Conservation (phyloP, 345 rosid species). For the Sonneratia alba region DNA sequence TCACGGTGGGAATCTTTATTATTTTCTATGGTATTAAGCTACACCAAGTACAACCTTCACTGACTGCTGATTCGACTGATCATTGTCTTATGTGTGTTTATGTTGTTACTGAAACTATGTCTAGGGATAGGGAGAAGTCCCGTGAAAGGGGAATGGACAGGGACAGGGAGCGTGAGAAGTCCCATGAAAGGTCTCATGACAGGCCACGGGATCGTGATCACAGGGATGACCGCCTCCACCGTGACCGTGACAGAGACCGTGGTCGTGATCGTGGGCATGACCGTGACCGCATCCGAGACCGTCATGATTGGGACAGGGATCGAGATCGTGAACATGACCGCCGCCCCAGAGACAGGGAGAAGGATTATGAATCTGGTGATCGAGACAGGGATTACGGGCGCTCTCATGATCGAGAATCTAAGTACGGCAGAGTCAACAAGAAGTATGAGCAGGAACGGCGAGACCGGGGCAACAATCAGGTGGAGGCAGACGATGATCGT, state of each 20-base stretch:
- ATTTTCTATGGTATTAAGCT: background rate
- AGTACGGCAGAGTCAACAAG: constrained; percentile 47
- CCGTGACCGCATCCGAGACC: constrained; percentile 41
- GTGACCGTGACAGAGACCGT: constrained; percentile 31
- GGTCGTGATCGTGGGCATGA: constrained; percentile 47
- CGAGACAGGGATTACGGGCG: constrained; percentile 43
- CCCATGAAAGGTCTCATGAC: constrained; percentile 70
- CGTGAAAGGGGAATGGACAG: constrained; percentile 77
- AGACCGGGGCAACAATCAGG: constrained; percentile 47
- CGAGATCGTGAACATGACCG: constrained; percentile 45
- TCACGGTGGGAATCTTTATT: too few relatives aligned
- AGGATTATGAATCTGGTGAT: constrained; percentile 49
- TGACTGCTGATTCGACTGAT: too few relatives aligned
- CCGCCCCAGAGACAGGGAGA: constrained; percentile 46
- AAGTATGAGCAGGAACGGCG: constrained; percentile 45
- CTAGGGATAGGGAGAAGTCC: constrained; percentile 47
- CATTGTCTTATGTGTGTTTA: background rate
- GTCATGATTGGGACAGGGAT: constrained; percentile 20
- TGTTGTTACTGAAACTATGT: constrained; percentile 8
- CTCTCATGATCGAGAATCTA: constrained; percentile 56
- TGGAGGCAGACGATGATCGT: constrained; percentile 43
- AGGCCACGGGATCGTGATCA: constrained; percentile 71
- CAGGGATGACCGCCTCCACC: constrained; percentile 61
- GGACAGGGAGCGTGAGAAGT: constrained; percentile 65
- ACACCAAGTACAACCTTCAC: background rate